phyloP scores from a whole-genome alignment of 306 rosid species.

The Trichosanthes cucumerina region DNA sequence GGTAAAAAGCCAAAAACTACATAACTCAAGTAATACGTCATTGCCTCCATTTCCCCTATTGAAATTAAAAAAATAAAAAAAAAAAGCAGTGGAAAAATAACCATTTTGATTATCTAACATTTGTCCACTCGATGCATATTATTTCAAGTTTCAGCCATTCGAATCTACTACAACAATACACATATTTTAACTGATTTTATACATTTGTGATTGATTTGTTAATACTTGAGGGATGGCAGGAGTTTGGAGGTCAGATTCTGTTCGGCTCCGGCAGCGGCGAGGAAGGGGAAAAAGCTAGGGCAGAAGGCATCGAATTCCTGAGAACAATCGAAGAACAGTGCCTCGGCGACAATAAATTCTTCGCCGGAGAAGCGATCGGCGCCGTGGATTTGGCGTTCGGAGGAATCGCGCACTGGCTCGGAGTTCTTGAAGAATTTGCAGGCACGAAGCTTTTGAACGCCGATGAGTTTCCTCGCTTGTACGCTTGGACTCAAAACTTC shows the following conservation, averaged over 20 bases:
- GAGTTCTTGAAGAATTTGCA: constrained; percentile 7
- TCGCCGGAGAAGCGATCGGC: constrained; percentile 22
- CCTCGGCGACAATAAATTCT: constrained; percentile 18
- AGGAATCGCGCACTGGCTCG: constrained; percentile 9
- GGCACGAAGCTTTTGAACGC: constrained; percentile 21
- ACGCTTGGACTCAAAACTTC: constrained; percentile 33
- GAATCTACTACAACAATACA: too few relatives aligned
- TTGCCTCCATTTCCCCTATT: too few relatives aligned
- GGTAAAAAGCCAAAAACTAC: too few relatives aligned
- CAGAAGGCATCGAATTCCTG: constrained; percentile 5
- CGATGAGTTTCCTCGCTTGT: constrained; percentile 23
- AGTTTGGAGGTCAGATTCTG: background rate
- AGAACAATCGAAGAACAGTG: constrained; percentile 18
- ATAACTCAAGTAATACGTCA: too few relatives aligned
- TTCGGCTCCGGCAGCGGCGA: background rate
- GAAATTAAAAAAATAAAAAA: too few relatives aligned
- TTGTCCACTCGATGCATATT: too few relatives aligned
- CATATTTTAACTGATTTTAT: too few relatives aligned
- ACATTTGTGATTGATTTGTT: too few relatives aligned
- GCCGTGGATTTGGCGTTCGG: constrained; percentile 21
- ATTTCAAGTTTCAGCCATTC: too few relatives aligned
- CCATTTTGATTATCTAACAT: too few relatives aligned
- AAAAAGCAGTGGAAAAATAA: too few relatives aligned
- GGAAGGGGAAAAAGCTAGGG: constrained; percentile 12
- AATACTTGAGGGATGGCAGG: too few relatives aligned